These are phyloP conservation scores for Amanita jacksonii DNA, from an alignment of 768 basidiomycete species.

Conservation along the genomic window DNA sequence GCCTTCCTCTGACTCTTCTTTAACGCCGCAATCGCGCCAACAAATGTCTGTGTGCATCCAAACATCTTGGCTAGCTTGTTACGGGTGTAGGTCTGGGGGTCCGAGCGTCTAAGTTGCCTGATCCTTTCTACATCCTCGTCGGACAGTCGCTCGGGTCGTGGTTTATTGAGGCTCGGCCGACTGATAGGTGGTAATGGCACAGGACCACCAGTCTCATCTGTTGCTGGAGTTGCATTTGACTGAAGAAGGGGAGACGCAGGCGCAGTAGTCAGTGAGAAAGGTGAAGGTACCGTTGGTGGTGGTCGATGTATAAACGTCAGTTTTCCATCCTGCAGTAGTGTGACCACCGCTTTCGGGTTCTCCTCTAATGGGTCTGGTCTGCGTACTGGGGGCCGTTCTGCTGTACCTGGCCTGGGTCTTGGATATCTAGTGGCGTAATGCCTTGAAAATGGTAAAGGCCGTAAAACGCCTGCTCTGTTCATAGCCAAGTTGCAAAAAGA, in stretches of 20 bases:
- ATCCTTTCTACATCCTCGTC: slow-evolving; percentile 48
- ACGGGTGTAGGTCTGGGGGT: slow-evolving; percentile 55
- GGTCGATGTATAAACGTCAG: slow-evolving; percentile 79
- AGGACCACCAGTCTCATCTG: slow-evolving; percentile 8
- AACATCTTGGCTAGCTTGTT: slow-evolving; percentile 68
- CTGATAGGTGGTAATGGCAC: slow-evolving; percentile 37
- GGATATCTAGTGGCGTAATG: slow-evolving; percentile 38
- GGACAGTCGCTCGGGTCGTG: slow-evolving; percentile 31
- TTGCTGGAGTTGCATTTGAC: slow-evolving; percentile 19
- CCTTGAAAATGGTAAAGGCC: slow-evolving; percentile 20
- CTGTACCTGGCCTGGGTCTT: slow-evolving; percentile 39
- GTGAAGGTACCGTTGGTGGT: slow-evolving; percentile 70
- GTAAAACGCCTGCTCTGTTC: slow-evolving; percentile 17
- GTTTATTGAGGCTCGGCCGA: slow-evolving; percentile 29
- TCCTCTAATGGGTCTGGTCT: slow-evolving; percentile 48
- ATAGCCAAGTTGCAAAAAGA: neutral
- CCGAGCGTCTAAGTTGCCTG: slow-evolving; percentile 41
- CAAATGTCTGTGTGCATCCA: slow-evolving; percentile 59
- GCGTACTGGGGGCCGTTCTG: slow-evolving; percentile 47
- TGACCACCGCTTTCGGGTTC: slow-evolving; percentile 43
- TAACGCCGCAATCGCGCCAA: slow-evolving; percentile 55
- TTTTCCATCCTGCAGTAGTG: slow-evolving; percentile 38
- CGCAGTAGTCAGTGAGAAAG: slow-evolving; percentile 56
- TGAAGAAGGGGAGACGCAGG: slow-evolving; percentile 67
- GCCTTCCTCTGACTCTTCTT: slow-evolving; percentile 38